Evolutionary conservation across 2,329 filamentous ascomycete genomes (phyloP), one percentile per base, ranked within the genome.

Genomic region (Botrytis porri): DNA sequence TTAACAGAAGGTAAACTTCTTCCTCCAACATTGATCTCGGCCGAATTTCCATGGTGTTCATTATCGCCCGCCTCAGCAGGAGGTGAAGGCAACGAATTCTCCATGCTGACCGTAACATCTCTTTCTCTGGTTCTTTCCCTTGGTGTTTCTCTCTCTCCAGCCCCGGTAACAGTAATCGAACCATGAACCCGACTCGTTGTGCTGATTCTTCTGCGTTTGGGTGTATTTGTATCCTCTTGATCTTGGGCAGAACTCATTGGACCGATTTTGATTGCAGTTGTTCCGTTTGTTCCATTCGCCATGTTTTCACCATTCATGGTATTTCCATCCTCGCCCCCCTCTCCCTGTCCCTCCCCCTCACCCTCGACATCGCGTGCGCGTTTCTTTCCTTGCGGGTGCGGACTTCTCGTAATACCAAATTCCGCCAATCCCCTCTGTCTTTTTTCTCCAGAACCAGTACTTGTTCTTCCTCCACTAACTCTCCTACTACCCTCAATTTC

Each of bases 381-480:
- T 61, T 57, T 51, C 45, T 57, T 64, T 8, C 45, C 39, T 6
- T 61, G 54, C 22, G 48, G 48, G 43, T 57, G 65, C 16, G 65
- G 65, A 69, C 65, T 69, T 37, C 48, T 69, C 10, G 48, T 69
- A 29, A 69, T 69, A 39, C 65, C 65, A 57, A 69, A 69, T 32
- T 69, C 65, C 10, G 65, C 65, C 65, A 69, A 69, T 57, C 65
- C 48, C 8, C 54, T 62, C 29, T 60, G 67, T 45, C 67, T 61
- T 41, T 70, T 70, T 22, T 62, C 57, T 7, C 51, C 37, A 18
- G 51, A 57, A 29, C 51, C 51, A 10, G 7, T 61, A 59, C 48
- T 67, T 5, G 48, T 57, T 32, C 65, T 69, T 29, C 48, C 51
- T 4, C 35, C 60, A 62, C 65, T 69, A 3, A 37, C 54, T 32